Conservation (phyloP, 2,329 filamentous ascomycete genomes). For the Scorias spongiosa region DNA sequence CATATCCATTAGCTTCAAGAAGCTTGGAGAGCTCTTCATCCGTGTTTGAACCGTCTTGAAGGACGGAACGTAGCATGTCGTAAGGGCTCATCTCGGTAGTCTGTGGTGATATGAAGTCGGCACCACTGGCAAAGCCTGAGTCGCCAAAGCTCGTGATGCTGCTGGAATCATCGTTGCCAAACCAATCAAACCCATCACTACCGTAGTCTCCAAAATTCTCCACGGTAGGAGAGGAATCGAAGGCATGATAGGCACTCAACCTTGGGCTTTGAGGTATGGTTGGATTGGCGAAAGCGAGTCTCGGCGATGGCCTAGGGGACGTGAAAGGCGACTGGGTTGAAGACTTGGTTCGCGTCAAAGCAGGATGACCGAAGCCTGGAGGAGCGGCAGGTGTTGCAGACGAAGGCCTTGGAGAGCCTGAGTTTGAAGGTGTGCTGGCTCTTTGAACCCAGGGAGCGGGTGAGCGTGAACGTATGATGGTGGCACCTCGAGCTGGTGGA, state of each 20-base stretch:
- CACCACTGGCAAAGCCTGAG: constrained; percentile 60
- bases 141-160: constrained; percentile 64
- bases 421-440: constrained; percentile 63
- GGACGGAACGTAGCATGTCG: constrained; percentile 89
- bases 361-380: constrained; percentile 62
- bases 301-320: constrained; percentile 81
- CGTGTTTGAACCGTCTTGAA: constrained; percentile 63
- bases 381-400: constrained; percentile 71
- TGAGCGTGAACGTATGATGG: constrained; percentile 76
- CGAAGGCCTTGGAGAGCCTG: constrained; percentile 61
- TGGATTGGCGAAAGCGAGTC: constrained; percentile 77
- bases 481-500: constrained; percentile 64
- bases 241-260: constrained; percentile 91
- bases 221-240: constrained; percentile 61
- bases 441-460: constrained; percentile 77
- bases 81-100: constrained; percentile 92
- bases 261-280: constrained; percentile 86
- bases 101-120: constrained; percentile 56
- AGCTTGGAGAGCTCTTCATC: constrained; percentile 94
- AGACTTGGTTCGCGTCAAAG: constrained; percentile 62
- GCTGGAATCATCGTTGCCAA: constrained; percentile 69
- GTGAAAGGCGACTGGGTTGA: constrained; percentile 77
- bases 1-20: constrained; percentile 76
- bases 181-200: constrained; percentile 91
- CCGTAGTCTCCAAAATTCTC: constrained; percentile 87